These are phyloP conservation scores for Macrolepiota dolichaula DNA, from an alignment of 768 basidiomycete species.

Conservation along the genomic window DNA sequence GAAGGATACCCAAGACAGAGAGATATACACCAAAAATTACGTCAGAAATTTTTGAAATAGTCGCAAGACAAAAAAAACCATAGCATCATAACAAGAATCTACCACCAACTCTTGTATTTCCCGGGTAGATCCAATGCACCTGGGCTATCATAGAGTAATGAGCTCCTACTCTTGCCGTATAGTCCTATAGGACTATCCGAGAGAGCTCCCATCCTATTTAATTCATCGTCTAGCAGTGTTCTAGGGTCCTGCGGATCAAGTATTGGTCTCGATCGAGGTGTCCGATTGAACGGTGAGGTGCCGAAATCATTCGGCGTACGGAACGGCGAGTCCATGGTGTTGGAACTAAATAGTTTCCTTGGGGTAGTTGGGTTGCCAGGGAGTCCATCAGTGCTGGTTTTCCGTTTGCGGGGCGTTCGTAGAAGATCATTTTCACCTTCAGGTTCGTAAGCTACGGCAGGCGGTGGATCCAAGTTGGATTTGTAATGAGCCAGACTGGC, in stretches of 20 bases:
- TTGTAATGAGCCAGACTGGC: conserved; percentile 68
- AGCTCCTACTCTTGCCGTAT: conserved; percentile 54
- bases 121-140: conserved; percentile 50
- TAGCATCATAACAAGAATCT: conserved; percentile 15
- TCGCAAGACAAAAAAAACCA: not conserved
- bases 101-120: conserved; percentile 52
- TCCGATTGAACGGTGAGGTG: conserved; percentile 34
- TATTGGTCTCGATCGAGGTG: conserved; percentile 47
- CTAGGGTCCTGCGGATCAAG: conserved; percentile 74
- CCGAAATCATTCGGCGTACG: conserved; percentile 25
- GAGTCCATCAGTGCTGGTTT: conserved; percentile 19
- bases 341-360: conserved; percentile 32
- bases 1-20: not conserved
- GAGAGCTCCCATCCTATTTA: conserved; percentile 45
- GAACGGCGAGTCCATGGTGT: conserved; percentile 36
- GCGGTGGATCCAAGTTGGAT: conserved; percentile 63
- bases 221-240: conserved; percentile 67
- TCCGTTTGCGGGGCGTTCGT: conserved; percentile 37
- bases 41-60: not conserved
- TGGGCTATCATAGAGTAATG: conserved; percentile 73
- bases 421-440: conserved; percentile 26
- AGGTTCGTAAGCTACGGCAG: conserved; percentile 26
- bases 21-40: not conserved
- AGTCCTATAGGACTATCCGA: conserved; percentile 66
- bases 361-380: conserved; percentile 34